A percentile compares a stretch with the other conserved stretches of the same genome.
phyloP scores from a whole-genome alignment of 306 rosid genomes.

The Pachyrhizus erosus region DNA sequence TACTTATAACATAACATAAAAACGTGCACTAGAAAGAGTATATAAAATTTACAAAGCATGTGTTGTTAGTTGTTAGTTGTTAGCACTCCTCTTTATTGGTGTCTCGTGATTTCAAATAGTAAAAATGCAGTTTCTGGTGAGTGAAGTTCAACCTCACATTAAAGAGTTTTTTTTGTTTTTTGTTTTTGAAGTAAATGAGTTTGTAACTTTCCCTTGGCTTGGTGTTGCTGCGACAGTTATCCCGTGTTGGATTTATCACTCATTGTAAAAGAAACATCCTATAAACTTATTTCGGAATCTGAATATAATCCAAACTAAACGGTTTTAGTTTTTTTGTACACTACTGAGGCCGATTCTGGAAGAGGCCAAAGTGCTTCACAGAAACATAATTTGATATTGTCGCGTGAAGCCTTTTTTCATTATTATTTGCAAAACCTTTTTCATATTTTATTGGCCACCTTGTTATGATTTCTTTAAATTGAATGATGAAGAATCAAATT shows the following conservation, averaged over 20 bases:
- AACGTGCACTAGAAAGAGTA: too few species aligned
- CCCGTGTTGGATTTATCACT: neutral
- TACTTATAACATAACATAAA: too few species aligned
- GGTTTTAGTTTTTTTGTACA: neutral
- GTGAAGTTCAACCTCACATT: neutral
- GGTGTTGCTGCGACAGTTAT: neutral
- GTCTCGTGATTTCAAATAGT: neutral
- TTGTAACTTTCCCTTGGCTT: neutral
- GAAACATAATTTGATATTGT: neutral
- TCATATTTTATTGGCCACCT: neutral
- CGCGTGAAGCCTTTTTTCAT: neutral
- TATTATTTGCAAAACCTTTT: neutral
- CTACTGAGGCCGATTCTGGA: neutral
- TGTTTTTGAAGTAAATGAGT: slow-evolving; percentile 22
- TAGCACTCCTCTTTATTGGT: too few species aligned
- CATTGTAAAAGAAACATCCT: neutral
- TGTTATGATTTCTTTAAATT: slow-evolving; percentile 15
- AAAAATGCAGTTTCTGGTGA: neutral
- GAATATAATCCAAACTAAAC: slow-evolving; percentile 7
- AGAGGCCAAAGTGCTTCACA: neutral
- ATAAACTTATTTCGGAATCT: neutral
- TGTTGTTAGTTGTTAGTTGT: too few species aligned
- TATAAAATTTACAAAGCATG: too few species aligned
- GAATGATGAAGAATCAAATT: neutral
- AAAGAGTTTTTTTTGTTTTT: too few species aligned